Evolutionary conservation across 1,284 basidiomycete genomes (phyloP), one percentile per base, ranked within the genome.

Genomic region (Polyporus tsugae): DNA sequence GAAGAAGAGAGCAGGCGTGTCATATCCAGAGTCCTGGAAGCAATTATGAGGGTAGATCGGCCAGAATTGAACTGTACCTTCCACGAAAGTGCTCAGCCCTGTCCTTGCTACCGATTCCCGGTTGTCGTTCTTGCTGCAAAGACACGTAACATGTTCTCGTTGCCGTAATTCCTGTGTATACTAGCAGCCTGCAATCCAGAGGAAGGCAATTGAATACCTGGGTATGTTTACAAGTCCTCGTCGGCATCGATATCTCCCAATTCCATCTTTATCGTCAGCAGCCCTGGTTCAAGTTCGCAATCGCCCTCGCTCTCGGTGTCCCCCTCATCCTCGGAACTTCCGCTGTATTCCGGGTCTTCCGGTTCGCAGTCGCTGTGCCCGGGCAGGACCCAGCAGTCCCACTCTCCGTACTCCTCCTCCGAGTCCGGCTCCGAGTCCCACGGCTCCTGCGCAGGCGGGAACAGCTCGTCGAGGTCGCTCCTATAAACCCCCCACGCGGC

Each of bases 401-500:
- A 35, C 52, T 55, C 29, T 29, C 52, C 46, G 11, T 49, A 25
- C 46, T 49, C 46, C 15, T 59, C 65, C 0, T 55, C 53, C 17
- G 60, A 17, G 5, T 60, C 66, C 29, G 29, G 52, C 10, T 38
- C 36, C 29, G 46, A 41, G 4, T 15, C 46, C 7, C 17, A 36
- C 4, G 61, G 35, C 11, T 38, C 61, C 44, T 36, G 13, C 15
- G 13, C 35, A 6, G 46, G 36, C 41, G 65, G 58, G 44, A 42
- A 67, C n/a, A 70, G 42, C 36, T n/a, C 35, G 49, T 70, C 63
- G 33, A 67, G 63, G 42, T 70, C 69, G 49, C 57, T 61, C 49
- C 69, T 53, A n/a, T 67, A 70, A 17, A 67, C 57, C 1, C 66
- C 69, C 66, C 69, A 70, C 2, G 64, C 33, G 9, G 65, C 53